Base-by-base conservation (phyloP, 2,329 filamentous ascomycete species). In the Sclerotiophoma versabilis region DNA sequence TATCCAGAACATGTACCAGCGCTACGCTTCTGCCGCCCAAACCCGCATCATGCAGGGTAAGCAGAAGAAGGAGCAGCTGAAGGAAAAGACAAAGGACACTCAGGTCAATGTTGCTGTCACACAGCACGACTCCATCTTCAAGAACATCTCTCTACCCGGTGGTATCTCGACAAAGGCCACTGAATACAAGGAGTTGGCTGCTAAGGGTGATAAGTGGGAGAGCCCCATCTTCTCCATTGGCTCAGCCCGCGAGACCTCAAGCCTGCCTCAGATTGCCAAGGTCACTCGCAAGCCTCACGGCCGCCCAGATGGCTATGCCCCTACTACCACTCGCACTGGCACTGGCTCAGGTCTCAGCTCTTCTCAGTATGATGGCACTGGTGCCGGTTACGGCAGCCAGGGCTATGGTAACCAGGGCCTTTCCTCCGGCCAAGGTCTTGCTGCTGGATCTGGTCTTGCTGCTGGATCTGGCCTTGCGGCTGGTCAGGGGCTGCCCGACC, bases 141-240 rank as follows among this genome's bases (percentile, higher is more conserved):
- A 91, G 70, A 81, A 93, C 72, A 88, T 99, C 71, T 83, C 87
- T 52, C 83, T 99, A 5, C 92, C 93, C 22, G 90, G 90, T 26
- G 93, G 92, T 49, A 93, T 97, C 74, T 95, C 90, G 65, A 88
- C 86, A 79, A 97, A 96, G 85, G 93, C 93, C 9, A 96, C 91
- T 20, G 92, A 96, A 76, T 98, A 96, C 83, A 91, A 87, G 79
- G 87, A 97, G 19, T 83, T 96, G 53, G 91, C 93, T 8, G 82
- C 81, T 63, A 92, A 95, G 85, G 95, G 95, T 46, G 90, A 96
- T 50, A 88, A 87, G 75, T 99, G 95, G 95, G 89, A 96, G 81
- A 96, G 90, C 57, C 92, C 93, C 9, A 87, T 99, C 69, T 99
- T 99, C 81, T 88, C 86, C 56, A 89, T 98, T 65, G 93, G 95